Percentiles rank a stretch among this genome's conserved stretches.
phyloP scores from a whole-genome alignment of 768 basidiomycete genomes.

The Russula vinacea region DNA sequence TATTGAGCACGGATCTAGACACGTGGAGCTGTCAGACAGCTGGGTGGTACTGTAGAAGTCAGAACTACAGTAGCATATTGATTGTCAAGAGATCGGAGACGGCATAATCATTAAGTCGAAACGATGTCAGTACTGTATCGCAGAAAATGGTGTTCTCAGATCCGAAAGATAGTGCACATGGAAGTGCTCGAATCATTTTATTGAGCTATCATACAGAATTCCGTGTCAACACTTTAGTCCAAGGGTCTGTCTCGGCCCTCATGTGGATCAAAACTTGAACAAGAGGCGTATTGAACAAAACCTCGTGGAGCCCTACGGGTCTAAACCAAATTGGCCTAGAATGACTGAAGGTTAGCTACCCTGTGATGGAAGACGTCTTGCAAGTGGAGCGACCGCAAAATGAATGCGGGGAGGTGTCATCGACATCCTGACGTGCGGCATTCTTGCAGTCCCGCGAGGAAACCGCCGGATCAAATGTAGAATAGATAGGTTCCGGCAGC shows the following conservation, averaged over 20 bases:
- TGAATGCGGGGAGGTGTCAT: not conserved
- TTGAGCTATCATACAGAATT: not conserved
- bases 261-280: no score
- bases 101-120: slow-evolving; percentile 36
- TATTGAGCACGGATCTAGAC: no score
- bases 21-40: slow-evolving; percentile 40
- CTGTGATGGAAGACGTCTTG: not conserved
- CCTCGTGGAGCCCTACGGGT: not conserved
- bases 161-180: not conserved
- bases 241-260: no score
- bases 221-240: not conserved
- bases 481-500: not conserved
- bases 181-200: not conserved
- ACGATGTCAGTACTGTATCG: no score
- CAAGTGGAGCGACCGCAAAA: not conserved
- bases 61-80: slow-evolving; percentile 55
- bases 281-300: not conserved
- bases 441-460: not conserved
- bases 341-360: not conserved
- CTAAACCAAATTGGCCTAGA: not conserved
- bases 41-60: no score
- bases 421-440: not conserved
- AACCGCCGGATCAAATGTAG: not conserved
- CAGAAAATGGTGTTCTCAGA: no score
- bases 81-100: slow-evolving; percentile 56